A percentile compares a stretch with the other conserved stretches of the same genome.
Evolutionary conservation across 352 stramenopile genomes (phyloP).

Genomic region (Phytophthora foliorum): DNA sequence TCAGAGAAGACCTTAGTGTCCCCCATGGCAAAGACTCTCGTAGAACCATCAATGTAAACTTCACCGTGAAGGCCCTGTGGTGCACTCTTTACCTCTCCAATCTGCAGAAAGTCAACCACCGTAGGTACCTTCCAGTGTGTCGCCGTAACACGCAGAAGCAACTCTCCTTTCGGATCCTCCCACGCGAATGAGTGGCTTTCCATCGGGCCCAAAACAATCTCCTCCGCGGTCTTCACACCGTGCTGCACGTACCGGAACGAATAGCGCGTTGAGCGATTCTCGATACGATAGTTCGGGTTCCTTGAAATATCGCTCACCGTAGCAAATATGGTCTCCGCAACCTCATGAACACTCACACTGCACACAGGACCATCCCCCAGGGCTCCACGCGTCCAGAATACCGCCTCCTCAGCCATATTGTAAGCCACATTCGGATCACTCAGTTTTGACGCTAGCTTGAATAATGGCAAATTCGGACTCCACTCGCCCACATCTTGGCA

Average conservation of each 20-base stretch:
- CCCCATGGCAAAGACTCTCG: slow-evolving; percentile 82
- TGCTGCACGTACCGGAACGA: slow-evolving; percentile 84
- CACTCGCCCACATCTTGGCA: slow-evolving; percentile 65
- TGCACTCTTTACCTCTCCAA: slow-evolving; percentile 66
- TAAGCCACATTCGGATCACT: slow-evolving; percentile 52
- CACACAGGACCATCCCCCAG: slow-evolving; percentile 81
- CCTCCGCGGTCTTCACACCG: slow-evolving; percentile 63
- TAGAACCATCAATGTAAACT: slow-evolving; percentile 89
- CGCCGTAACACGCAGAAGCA: slow-evolving; percentile 69
- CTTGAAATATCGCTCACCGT: slow-evolving; percentile 76
- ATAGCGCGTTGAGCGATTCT: slow-evolving; percentile 83
- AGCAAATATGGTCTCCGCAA: slow-evolving; percentile 77
- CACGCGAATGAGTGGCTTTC: slow-evolving; percentile 86
- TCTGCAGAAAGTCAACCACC: slow-evolving; percentile 79
- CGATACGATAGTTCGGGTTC: slow-evolving; percentile 82
- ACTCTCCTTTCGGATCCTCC: slow-evolving; percentile 72
- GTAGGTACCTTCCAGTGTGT: slow-evolving; percentile 76
- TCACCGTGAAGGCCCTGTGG: slow-evolving; percentile 73
- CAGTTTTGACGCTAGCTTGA: slow-evolving; percentile 50
- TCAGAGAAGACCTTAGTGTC: slow-evolving; percentile 73
- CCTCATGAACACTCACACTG: slow-evolving; percentile 68
- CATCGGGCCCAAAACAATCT: slow-evolving; percentile 73
- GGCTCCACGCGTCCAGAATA: slow-evolving; percentile 75
- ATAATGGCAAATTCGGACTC: slow-evolving; percentile 62
- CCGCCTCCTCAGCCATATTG: slow-evolving; percentile 56